Evolutionary conservation across 805 yeast genomes (phyloP), one percentile per base, ranked within the genome.

Genomic region (Hanseniaspora taiwanica): DNA sequence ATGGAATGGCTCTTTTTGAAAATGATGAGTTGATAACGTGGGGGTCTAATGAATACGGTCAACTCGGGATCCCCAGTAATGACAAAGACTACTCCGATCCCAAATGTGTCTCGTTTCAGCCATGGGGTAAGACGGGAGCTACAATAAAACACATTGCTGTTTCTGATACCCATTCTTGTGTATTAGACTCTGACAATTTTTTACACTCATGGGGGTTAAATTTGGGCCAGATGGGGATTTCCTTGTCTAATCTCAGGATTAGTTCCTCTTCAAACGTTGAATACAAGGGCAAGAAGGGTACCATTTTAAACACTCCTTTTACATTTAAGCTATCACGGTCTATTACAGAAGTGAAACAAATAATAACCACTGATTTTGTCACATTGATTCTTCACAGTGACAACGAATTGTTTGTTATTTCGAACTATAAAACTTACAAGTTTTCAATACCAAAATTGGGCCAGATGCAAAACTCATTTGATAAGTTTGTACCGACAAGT

Each of bases 151-250:
- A 77, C 5, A 59, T 74, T 19, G 63, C 77, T 1, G 76, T 81
- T 16, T 81, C 94, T 3, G 74, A 69, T 36, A 66, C 78, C 10
- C 93, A 83, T 53, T 74, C 89, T 1, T 54, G 57, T 3, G 66
- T 77, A 16, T 81, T 72, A 0, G 78, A 66, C 44, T 61, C 76
- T 0, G 54, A 61, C 34, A 71, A 69, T 8, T 44, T 51, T n/a
- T 46, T 80, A 1, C 71, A 61, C 44, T 56, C 74, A 29, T 84
- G 94, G 94, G 95, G 95, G 2, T 59, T 78, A 27, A 81, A 84
- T 52, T 60, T 74, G 27, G 95, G 95, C 0, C 94, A 84, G 55
- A 74, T 84, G 77, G 89, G 89, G 2, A 46, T 44, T 7, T 43
- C 54, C 67, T 17, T 62, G 58, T 23, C 68, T 74, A 20, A 19